These are phyloP conservation scores for Tolypocladium album DNA, from an alignment of 2,329 filamentous ascomycete species.

Conservation along the genomic window DNA sequence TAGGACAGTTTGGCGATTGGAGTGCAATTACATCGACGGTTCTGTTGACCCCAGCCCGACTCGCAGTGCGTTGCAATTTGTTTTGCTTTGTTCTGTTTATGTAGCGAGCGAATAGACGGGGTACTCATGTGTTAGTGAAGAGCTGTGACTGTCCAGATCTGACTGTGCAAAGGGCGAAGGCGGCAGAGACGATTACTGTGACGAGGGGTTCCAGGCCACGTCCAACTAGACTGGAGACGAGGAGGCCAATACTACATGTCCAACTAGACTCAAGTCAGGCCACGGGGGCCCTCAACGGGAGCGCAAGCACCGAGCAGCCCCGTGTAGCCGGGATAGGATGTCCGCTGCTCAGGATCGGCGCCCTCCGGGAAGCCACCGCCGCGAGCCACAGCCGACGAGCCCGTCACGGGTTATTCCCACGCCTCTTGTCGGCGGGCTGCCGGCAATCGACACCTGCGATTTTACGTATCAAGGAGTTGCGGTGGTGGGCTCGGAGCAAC, in stretches of 20 bases:
- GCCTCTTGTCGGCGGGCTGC: not conserved
- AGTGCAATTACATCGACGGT: slow-evolving; percentile 34
- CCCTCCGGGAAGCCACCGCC: not conserved
- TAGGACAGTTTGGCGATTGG: slow-evolving; percentile 41
- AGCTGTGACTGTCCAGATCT: not conserved
- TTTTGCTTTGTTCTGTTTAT: not conserved
- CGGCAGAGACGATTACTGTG: not conserved
- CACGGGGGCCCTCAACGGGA: not conserved
- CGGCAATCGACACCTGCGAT: not conserved
- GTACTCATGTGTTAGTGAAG: not conserved
- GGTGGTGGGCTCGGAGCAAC: not conserved
- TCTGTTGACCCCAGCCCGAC: slow-evolving; percentile 3
- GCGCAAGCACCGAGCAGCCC: not conserved
- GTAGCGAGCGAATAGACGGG: not conserved
- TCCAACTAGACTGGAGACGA: not conserved
- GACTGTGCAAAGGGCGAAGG: not conserved
- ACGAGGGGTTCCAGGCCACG: not conserved
- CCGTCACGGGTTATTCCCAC: not conserved
- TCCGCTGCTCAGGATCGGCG: not conserved
- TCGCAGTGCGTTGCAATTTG: not conserved
- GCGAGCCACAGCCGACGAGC: not conserved
- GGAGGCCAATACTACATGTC: no score
- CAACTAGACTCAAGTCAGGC: not conserved
- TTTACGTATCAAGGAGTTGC: not conserved
- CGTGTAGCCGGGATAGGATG: not conserved